Conservation (phyloP, 495 filamentous ascomycete species). For the Cenococcum geophilum region DNA sequence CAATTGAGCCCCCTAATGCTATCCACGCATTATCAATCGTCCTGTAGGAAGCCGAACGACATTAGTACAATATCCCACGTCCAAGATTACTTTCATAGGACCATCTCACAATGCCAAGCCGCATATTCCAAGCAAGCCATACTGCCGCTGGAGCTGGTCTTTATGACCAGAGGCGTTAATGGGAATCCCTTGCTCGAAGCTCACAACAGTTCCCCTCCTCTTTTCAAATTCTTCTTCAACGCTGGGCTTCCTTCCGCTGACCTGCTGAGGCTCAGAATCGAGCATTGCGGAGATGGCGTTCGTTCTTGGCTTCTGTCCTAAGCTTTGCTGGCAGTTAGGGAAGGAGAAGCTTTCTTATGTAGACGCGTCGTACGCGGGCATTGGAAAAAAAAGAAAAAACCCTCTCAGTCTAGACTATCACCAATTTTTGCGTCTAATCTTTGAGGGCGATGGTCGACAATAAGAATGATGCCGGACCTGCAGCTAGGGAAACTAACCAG, state of each 20-base stretch:
- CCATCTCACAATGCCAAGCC: conserved; percentile 42
- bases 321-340: too few species aligned
- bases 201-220: conserved; percentile 14
- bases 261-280: not conserved
- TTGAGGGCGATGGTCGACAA: too few species aligned
- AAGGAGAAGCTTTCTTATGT: too few species aligned
- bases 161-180: conserved; percentile 51
- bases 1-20: conserved; percentile 49
- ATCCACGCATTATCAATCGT: conserved; percentile 53
- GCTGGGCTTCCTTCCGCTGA: conserved; percentile 8
- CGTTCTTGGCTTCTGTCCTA: too few species aligned
- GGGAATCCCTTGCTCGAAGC: conserved; percentile 14
- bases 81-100: not conserved
- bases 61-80: not conserved
- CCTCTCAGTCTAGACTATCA: too few species aligned
- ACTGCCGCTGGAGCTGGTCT: conserved; percentile 52
- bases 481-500: not conserved
- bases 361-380: too few species aligned
- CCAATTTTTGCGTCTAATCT: too few species aligned
- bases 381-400: too few species aligned
- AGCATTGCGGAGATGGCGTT: not conserved
- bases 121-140: conserved; percentile 47
- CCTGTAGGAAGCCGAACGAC: not conserved
- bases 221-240: conserved; percentile 13
- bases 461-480: not conserved